Percentiles rank a stretch among this genome's conserved stretches.
Evolutionary conservation across 176 grass and related monocot species (phyloP).

Genomic region (Pontederia paniculata): DNA sequence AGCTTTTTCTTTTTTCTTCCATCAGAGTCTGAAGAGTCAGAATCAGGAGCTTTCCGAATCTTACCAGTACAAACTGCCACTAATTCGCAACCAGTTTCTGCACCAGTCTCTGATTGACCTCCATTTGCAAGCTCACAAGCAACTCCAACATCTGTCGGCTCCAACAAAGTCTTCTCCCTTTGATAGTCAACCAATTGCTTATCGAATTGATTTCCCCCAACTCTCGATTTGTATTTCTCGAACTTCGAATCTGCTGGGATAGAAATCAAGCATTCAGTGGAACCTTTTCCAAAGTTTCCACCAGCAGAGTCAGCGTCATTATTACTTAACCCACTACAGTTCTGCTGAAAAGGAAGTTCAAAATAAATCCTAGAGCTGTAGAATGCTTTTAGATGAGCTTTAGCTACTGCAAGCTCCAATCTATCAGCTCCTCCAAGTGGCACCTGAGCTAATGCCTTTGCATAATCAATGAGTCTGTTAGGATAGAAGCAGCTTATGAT

Average conservation of each 20-base stretch:
- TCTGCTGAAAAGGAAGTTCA: constrained; percentile 62
- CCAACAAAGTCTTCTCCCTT: constrained; percentile 16
- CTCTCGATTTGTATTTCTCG: constrained; percentile 50
- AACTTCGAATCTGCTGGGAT: constrained; percentile 12
- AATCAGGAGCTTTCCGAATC: constrained; percentile 13
- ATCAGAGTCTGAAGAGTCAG: constrained; percentile 39
- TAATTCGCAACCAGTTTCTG: constrained; percentile 11
- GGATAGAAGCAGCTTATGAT: constrained; percentile 61
- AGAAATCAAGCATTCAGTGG: background rate
- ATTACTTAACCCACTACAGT: constrained; percentile 40
- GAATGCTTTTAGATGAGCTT: constrained; percentile 74
- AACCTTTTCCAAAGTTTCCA: constrained; percentile 22
- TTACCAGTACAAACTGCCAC: constrained; percentile 9
- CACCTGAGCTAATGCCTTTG: constrained; percentile 41
- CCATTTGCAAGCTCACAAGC: constrained; percentile 32
- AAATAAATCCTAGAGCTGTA: constrained; percentile 62
- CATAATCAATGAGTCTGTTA: constrained; percentile 53
- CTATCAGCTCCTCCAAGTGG: constrained; percentile 51
- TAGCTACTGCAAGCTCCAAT: constrained; percentile 50
- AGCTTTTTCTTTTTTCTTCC: constrained; percentile 41
- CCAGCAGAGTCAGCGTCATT: constrained; percentile 14
- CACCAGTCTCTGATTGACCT: constrained; percentile 13
- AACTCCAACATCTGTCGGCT: constrained; percentile 25
- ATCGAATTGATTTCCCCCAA: constrained; percentile 55
- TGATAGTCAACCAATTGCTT: constrained; percentile 26